Evolutionary conservation across 2,329 filamentous ascomycete species (phyloP), one percentile per base, ranked within the genome.

Genomic region (Claviceps sp.): DNA sequence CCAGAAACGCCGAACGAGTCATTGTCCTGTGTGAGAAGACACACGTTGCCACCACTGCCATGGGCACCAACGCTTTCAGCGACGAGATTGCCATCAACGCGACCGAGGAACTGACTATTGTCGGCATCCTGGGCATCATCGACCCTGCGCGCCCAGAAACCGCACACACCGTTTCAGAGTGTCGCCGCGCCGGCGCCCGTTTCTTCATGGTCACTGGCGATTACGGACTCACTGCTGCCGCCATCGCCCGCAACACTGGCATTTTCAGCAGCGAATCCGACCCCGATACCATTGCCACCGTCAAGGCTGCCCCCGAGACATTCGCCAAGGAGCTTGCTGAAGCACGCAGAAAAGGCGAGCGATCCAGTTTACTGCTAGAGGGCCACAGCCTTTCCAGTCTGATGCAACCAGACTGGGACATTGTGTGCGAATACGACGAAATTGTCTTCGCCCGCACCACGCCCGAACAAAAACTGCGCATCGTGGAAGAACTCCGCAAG

Each of bases 381-480:
- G 81, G 85, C 34, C 78, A 83, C 46, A 63, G 70, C 1, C 72
- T 85, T 2, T 74, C 77, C 1, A 70, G 76, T 0, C 64, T 86
- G 3, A 76, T 77, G 1, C 65, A 65, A 9, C 61, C 67, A 0
- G 68, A 74, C 44, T 74, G 72, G 72, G 68, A 73, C 48, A 53
- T 65, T 4, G 62, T 74, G 9, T 77, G 73, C 55, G 65, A 66
- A 8, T 77, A 78, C 49, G 67, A 72, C n/a, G 76, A 79, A 57
- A 73, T 87, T 20, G 82, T 87, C 18, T 81, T 85, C 57, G 82
- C 83, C 16, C 75, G 83, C 20, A 85, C 82, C 51, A 80, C 82
- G 0, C 84, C 84, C 0, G 76, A 81, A 52, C 85, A 84, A 40
- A 87, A 87, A 60, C 79, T 85, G 7, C 77, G 82, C 43, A 87